Evolutionary conservation across 1,139 yeast species (phyloP), one percentile per base, ranked within the genome.

Genomic region (Sugiyamaella neomexicana): DNA sequence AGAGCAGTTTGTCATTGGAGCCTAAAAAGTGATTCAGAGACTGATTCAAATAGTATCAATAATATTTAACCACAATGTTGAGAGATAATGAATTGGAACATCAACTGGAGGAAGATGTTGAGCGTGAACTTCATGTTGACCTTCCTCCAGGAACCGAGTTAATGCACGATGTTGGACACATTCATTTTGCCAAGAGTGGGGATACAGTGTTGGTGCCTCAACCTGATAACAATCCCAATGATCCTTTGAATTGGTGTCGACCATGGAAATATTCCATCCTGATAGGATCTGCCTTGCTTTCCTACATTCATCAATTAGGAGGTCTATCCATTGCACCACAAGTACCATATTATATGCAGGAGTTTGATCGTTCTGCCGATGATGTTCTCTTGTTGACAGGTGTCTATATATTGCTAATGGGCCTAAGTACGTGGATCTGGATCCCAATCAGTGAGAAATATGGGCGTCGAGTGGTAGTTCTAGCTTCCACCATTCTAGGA

Each of bases 101-200:
- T 13, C 42, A 46, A 12, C 15, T 46, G 20, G 50, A 46, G 29
- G 42, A 32, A 37, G 43, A 46, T 13, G 42, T 46, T n/a, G 40
- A 46, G 23, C 10, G 36, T 32, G 42, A 46, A 25, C 42, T 46
- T 23, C 50, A 46, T 20, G 45, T 47, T 12, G 73, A 72, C 8
- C 51, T 69, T 12, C 72, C 75, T 4, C 81, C 81, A 0, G 81
- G 81, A 23, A 78, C 81, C 1, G 70, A 77, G 38, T 78, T 76
- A 53, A 69, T 78, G 59, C 68, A 74, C 20, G 80, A 78, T 63
- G 54, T 75, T 44, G 69, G 68, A 6, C 73, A 76, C 5, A 62
- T 62, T 10, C 69, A 77, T 50, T 62, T 72, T 39, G 74, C 75
- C 7, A 65, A 73, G 52, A 74, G 74, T 8, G 69, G 68, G 3